These are phyloP conservation scores for Schizopora paradoxa DNA, from an alignment of 1,284 basidiomycete species.

Conservation along the genomic window DNA sequence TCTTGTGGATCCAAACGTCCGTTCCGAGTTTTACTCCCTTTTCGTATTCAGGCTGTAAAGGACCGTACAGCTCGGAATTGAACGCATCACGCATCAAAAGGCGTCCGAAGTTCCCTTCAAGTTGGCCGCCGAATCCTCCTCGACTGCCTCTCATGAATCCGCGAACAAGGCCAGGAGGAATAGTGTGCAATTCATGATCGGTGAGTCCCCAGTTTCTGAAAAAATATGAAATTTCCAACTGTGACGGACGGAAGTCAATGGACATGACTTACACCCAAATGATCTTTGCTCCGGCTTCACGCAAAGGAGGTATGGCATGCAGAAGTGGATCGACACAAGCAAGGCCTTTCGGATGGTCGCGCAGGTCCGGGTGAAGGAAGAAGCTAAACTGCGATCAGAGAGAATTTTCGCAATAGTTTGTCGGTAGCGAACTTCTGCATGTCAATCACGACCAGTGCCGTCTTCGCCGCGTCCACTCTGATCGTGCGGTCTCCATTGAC, in stretches of 20 bases:
- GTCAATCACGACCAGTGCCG: slow-evolving; percentile 59
- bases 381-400: slow-evolving; percentile 36
- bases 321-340: slow-evolving; percentile 52
- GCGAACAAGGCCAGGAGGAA: slow-evolving; percentile 51
- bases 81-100: slow-evolving; percentile 54
- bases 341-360: slow-evolving; percentile 51
- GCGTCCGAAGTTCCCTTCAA: slow-evolving; percentile 51
- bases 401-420: not conserved
- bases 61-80: slow-evolving; percentile 55
- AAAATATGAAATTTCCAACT: not conserved
- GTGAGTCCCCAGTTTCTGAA: slow-evolving; percentile 67
- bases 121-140: slow-evolving; percentile 52
- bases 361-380: slow-evolving; percentile 59
- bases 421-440: slow-evolving; percentile 74
- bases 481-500: slow-evolving; percentile 47
- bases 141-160: slow-evolving; percentile 45
- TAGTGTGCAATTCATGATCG: slow-evolving; percentile 52
- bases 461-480: slow-evolving; percentile 43
- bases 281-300: slow-evolving; percentile 51
- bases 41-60: slow-evolving; percentile 50
- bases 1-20: slow-evolving; percentile 71
- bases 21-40: slow-evolving; percentile 48
- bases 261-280: slow-evolving; percentile 54
- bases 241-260: slow-evolving; percentile 8
- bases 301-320: slow-evolving; percentile 43